Base-by-base conservation (phyloP, 2,329 filamentous ascomycete genomes). In the Verruconis gallopava region DNA sequence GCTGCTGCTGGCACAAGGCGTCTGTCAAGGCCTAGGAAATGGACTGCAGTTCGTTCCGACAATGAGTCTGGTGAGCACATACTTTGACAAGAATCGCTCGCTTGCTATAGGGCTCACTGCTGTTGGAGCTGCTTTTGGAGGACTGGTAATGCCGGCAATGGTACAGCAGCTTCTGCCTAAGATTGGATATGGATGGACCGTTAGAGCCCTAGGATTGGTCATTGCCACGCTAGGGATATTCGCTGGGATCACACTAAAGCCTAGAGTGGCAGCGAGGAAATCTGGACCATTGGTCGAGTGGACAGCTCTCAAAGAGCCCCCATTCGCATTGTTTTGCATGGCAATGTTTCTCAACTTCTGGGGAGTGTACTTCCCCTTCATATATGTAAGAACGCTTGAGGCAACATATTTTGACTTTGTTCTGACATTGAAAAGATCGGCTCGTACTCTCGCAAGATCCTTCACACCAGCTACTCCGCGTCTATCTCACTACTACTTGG, bases 401-500 rank as follows among this genome's bases (percentile, higher is more conserved):
- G n/a, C n/a, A n/a, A n/a, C n/a, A n/a, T 32, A 14, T 25, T 25
- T 11, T 13, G 18, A 6, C 21, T 34, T 22, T 42, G 77, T n/a
- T n/a, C n/a, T n/a, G n/a, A n/a, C n/a, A n/a, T n/a, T n/a, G n/a
- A n/a, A n/a, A n/a, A n/a, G n/a, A n/a, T n/a, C n/a, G n/a, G n/a
- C n/a, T n/a, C n/a, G n/a, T 42, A 22, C 35, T 58, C 62, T 4
- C 55, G 58, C 3, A 54, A 66, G 14, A 52, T 64, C 15, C 55
- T 74, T 4, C 53, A 59, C 36, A 63, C 75, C 43, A 61, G 64
- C 13, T 66, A 71, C 22, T 58, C 60, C 4, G 63, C 70, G 4
- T 69, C 70, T 2, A 66, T 76, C 45, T 66, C 66, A 19, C 58
- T 79, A 2, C 62, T 79, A 1, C 60, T 80, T 36, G 65, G 77